These are phyloP conservation scores for Candida andamanensis DNA, from an alignment of 805 yeast species.

Conservation along the genomic window DNA sequence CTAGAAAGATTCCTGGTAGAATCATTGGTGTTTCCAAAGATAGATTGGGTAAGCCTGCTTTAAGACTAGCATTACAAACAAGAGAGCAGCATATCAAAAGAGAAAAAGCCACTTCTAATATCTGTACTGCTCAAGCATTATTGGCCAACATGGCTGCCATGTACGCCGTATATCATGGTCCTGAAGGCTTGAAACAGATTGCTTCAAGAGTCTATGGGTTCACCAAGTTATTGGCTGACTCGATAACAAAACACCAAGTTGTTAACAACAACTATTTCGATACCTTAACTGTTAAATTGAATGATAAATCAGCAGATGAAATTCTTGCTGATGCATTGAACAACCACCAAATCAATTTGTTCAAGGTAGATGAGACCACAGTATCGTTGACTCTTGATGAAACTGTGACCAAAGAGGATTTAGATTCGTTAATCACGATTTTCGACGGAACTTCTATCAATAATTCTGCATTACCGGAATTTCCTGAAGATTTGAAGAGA, in stretches of 20 bases:
- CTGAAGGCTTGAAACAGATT: conserved; percentile 73
- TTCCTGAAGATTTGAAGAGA: conserved; percentile 49
- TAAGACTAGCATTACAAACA: conserved; percentile 91
- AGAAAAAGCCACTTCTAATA: conserved; percentile 96
- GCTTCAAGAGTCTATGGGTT: conserved; percentile 71
- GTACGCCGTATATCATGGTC: conserved; percentile 96
- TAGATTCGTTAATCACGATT: conserved; percentile 39
- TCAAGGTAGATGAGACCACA: conserved; percentile 52
- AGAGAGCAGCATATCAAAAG: conserved; percentile 97
- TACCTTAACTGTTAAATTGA: conserved; percentile 65
- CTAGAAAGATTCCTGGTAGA: conserved; percentile 95
- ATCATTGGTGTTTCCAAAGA: conserved; percentile 91
- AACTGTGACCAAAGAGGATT: conserved; percentile 63
- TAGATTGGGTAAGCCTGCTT: conserved; percentile 83
- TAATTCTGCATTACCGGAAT: conserved; percentile 9
- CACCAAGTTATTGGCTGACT: conserved; percentile 65
- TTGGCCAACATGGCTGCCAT: conserved; percentile 93
- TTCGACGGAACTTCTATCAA: conserved; percentile 8
- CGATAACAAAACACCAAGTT: conserved; percentile 47
- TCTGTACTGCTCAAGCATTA: conserved; percentile 96
- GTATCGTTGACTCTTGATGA: conserved; percentile 90
- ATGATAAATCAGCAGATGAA: conserved; percentile 48
- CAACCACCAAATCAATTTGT: conserved; percentile 68
- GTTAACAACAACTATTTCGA: conserved; percentile 73
- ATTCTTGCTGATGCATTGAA: conserved; percentile 54